Evolutionary conservation across 1,284 basidiomycete species (phyloP).

Genomic region (Cystobasidium slooffiae): DNA sequence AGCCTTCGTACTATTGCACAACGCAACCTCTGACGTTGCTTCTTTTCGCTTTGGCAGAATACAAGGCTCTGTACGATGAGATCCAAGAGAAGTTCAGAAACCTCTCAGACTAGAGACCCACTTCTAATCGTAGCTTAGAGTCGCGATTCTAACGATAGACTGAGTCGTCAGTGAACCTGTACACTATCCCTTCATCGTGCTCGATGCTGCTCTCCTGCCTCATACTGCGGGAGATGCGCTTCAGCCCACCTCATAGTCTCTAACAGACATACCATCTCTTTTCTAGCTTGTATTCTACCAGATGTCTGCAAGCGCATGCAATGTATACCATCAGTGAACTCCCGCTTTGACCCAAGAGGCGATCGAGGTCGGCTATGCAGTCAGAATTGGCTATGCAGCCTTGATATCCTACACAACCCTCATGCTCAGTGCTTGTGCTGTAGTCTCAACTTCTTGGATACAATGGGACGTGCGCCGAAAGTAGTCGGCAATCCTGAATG

Average conservation of each 20-base stretch:
- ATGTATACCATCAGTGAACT: not conserved
- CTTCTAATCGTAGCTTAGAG: not conserved
- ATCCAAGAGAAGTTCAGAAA: conserved; percentile 45
- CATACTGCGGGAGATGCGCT: too few relatives aligned
- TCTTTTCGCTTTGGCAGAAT: conserved; percentile 23
- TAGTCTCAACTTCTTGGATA: too few relatives aligned
- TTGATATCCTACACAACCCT: not conserved
- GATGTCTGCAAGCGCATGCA: conserved; percentile 14
- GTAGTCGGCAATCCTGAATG: conserved; percentile 30
- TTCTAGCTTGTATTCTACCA: not conserved
- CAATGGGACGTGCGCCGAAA: too few relatives aligned
- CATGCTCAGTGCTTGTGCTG: not conserved
- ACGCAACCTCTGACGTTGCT: not conserved
- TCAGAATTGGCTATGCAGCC: not conserved
- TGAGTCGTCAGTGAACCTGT: not conserved
- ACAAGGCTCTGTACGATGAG: conserved; percentile 45
- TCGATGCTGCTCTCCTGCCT: not conserved
- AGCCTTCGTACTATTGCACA: not conserved
- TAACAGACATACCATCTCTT: not conserved
- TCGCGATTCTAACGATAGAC: not conserved
- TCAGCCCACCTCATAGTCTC: not conserved
- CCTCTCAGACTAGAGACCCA: conserved; percentile 27
- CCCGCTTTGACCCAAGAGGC: not conserved
- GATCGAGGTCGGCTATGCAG: conserved; percentile 7
- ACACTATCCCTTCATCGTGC: not conserved